phyloP scores from a whole-genome alignment of 23 red algal genomes.

The Agarophyton chilense region DNA sequence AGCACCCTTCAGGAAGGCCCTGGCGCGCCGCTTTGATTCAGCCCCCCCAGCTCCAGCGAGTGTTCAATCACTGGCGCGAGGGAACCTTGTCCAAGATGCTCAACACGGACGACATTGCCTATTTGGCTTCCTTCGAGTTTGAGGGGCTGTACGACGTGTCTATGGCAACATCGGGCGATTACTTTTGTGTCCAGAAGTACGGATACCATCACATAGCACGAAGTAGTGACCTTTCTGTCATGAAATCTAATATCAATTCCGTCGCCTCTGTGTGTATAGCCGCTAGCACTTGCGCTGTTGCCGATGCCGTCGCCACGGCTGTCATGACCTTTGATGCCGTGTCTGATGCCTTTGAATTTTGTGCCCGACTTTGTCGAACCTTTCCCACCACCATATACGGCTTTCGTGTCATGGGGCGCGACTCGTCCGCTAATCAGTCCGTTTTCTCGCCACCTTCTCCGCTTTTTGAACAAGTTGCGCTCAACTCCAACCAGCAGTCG shows the following conservation, averaged over 20 bases:
- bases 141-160: not conserved
- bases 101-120: not conserved
- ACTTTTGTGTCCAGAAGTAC: conserved; percentile 61
- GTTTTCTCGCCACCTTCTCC: too few relatives aligned
- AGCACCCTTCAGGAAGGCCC: conserved; percentile 36
- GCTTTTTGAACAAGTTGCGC: not conserved
- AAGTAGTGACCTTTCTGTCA: not conserved
- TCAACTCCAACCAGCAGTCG: not conserved
- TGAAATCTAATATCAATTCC: conserved; percentile 35
- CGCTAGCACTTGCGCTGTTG: conserved; percentile 51
- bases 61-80: conserved; percentile 52
- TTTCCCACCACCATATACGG: conserved; percentile 31
- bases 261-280: conserved; percentile 63
- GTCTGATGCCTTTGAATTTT: conserved; percentile 12
- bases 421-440: not conserved
- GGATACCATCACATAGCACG: conserved; percentile 70
- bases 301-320: conserved; percentile 71
- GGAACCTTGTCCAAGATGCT: conserved; percentile 29
- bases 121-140: not conserved
- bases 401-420: conserved; percentile 40
- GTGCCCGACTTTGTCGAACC: not conserved
- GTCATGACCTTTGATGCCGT: conserved; percentile 63
- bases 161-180: conserved; percentile 67
- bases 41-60: conserved; percentile 40
- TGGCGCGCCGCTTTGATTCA: conserved; percentile 65